Evolutionary conservation across 331 rosid species (phyloP).

Genomic region (Malus hybrid): DNA sequence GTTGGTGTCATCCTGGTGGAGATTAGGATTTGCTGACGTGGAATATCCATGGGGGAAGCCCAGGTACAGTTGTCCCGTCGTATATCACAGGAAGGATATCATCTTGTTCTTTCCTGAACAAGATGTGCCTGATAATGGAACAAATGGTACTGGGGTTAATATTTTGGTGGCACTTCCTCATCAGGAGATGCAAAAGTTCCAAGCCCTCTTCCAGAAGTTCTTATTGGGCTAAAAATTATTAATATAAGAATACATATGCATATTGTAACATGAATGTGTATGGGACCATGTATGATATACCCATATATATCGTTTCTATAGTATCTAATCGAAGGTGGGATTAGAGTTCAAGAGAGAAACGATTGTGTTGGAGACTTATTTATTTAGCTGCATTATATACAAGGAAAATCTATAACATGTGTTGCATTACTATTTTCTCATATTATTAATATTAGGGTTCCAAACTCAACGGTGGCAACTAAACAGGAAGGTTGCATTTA

Average conservation of each 20-base stretch:
- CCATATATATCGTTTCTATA: no score
- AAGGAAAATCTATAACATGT: no score
- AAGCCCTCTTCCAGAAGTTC: constrained; percentile 31
- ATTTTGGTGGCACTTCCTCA: constrained; percentile 62
- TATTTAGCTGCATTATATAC: no score
- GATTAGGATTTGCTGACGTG: constrained; percentile 62
- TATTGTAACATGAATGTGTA: background rate
- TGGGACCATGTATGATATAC: background rate
- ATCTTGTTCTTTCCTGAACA: constrained; percentile 53
- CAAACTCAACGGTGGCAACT: no score
- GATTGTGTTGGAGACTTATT: background rate
- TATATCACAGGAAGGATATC: constrained; percentile 52
- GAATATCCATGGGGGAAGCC: constrained; percentile 87
- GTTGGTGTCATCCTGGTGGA: constrained; percentile 81
- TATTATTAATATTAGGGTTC: no score
- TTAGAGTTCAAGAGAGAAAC: background rate
- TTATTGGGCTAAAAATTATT: background rate
- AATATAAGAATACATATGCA: background rate
- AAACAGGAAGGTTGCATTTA: background rate
- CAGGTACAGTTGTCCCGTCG: constrained; percentile 59
- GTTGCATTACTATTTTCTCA: no score
- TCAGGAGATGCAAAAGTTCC: constrained; percentile 51
- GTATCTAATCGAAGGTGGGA: background rate
- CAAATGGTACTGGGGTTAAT: constrained; percentile 36
- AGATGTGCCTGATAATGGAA: background rate